Evolutionary conservation across 2,329 filamentous ascomycete genomes (phyloP).

Genomic region (Venturia asperata): DNA sequence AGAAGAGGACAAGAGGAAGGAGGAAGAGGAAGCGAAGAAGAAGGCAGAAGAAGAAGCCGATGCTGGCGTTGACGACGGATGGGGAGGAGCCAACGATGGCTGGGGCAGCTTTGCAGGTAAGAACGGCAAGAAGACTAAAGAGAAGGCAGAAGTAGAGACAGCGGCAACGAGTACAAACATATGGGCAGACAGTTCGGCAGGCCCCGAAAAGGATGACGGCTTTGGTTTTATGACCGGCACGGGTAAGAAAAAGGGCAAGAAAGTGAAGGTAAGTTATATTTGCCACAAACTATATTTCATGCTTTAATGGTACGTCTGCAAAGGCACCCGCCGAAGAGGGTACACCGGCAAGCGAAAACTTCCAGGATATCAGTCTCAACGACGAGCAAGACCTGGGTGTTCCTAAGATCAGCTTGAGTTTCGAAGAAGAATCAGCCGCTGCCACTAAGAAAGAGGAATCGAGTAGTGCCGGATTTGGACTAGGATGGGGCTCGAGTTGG

Average conservation of each 20-base stretch:
- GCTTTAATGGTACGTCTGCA: neutral
- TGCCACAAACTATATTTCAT: slow-evolving; percentile 15
- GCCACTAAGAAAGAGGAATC: slow-evolving; percentile 21
- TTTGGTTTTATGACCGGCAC: slow-evolving; percentile 43
- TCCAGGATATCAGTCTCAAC: slow-evolving; percentile 42
- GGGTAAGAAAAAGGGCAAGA: slow-evolving; percentile 46
- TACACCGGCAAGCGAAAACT: slow-evolving; percentile 33
- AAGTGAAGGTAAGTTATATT: slow-evolving; percentile 42
- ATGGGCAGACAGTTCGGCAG: slow-evolving; percentile 17
- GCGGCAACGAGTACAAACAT: slow-evolving; percentile 25
- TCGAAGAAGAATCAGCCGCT: slow-evolving; percentile 31
- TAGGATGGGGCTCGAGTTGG: slow-evolving; percentile 14
- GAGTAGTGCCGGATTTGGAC: slow-evolving; percentile 23
- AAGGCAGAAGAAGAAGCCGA: slow-evolving; percentile 24
- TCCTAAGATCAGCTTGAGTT: slow-evolving; percentile 43
- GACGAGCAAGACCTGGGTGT: slow-evolving; percentile 30
- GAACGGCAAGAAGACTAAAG: slow-evolving; percentile 37
- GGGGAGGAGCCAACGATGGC: slow-evolving; percentile 11
- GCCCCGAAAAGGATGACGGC: slow-evolving; percentile 36
- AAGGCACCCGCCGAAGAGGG: slow-evolving; percentile 23
- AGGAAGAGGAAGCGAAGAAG: slow-evolving; percentile 31
- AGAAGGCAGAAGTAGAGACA: slow-evolving; percentile 45
- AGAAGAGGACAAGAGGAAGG: slow-evolving; percentile 34
- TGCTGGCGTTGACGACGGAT: neutral
- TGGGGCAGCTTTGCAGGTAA: slow-evolving; percentile 33